Percentiles rank a stretch among this genome's conserved stretches.
phyloP scores from a whole-genome alignment of 306 rosid genomes.

The Mimosa bimucronata region DNA sequence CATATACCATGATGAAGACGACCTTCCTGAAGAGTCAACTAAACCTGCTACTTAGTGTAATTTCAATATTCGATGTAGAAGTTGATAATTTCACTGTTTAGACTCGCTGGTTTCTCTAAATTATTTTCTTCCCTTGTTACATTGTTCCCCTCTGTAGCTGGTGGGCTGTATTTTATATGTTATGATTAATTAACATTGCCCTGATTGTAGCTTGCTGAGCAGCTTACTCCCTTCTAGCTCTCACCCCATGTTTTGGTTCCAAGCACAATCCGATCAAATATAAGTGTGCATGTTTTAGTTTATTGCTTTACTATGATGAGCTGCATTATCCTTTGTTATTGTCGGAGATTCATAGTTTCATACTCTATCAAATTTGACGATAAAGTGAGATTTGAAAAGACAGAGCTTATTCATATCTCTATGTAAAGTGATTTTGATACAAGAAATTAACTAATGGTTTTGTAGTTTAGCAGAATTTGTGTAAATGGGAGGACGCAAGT shows the following conservation, averaged over 20 bases:
- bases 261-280: no score
- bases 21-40: conserved; percentile 84
- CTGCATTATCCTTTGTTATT: neutral
- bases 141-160: conserved; percentile 24
- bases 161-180: conserved; percentile 13
- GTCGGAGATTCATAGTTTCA: neutral
- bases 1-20: conserved; percentile 98
- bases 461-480: no score
- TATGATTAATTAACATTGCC: conserved; percentile 28
- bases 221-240: neutral
- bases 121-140: conserved; percentile 7
- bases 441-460: no score
- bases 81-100: conserved; percentile 26
- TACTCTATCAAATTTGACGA: no score
- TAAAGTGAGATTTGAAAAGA: no score
- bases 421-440: no score
- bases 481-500: no score
- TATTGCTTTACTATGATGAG: no score
- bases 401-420: no score
- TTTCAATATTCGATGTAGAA: conserved; percentile 30
- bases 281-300: no score
- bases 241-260: no score
- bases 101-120: conserved; percentile 10
- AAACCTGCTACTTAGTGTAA: conserved; percentile 56
- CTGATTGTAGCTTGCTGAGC: neutral